Conservation (phyloP, 2,329 filamentous ascomycete species). For the Trichophyton benhamiae region DNA sequence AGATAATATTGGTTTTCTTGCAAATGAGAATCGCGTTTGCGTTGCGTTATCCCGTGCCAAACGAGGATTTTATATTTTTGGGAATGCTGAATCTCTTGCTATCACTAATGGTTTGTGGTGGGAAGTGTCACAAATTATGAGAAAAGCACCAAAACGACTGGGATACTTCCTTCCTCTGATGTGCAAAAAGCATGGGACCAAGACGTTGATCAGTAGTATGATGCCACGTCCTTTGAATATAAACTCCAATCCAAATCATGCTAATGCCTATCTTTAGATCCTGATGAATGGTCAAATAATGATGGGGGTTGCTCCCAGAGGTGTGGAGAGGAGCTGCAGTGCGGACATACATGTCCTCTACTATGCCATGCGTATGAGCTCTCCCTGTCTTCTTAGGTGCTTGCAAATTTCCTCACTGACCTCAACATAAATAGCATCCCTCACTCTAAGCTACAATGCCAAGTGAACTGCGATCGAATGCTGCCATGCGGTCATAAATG, state of each 20-base stretch:
- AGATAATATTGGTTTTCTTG: slow-evolving; percentile 58
- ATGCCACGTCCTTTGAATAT: neutral
- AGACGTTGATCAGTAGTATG: slow-evolving; percentile 39
- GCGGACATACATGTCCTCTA: slow-evolving; percentile 42
- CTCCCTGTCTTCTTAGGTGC: neutral
- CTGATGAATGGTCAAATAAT: slow-evolving; percentile 42
- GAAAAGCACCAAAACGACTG: slow-evolving; percentile 25
- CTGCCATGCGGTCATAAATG: slow-evolving; percentile 32
- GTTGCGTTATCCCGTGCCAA: slow-evolving; percentile 58
- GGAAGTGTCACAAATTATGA: slow-evolving; percentile 37
- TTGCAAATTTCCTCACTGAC: neutral
- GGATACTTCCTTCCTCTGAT: slow-evolving; percentile 48
- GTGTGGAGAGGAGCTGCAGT: slow-evolving; percentile 37
- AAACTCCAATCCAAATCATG: neutral
- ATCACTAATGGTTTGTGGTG: slow-evolving; percentile 40
- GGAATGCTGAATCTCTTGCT: slow-evolving; percentile 50
- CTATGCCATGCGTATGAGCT: slow-evolving; percentile 41
- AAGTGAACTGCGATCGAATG: slow-evolving; percentile 20
- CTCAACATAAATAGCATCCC: slow-evolving; percentile 24
- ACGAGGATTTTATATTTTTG: slow-evolving; percentile 73
- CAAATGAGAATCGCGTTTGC: slow-evolving; percentile 50
- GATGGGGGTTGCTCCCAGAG: slow-evolving; percentile 41
- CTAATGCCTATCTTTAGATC: slow-evolving; percentile 21
- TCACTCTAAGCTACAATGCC: slow-evolving; percentile 28
- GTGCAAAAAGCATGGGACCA: slow-evolving; percentile 48